Evolutionary conservation across 768 basidiomycete species (phyloP), one percentile per base, ranked within the genome.

Genomic region (Strobilomyces dryophilus): DNA sequence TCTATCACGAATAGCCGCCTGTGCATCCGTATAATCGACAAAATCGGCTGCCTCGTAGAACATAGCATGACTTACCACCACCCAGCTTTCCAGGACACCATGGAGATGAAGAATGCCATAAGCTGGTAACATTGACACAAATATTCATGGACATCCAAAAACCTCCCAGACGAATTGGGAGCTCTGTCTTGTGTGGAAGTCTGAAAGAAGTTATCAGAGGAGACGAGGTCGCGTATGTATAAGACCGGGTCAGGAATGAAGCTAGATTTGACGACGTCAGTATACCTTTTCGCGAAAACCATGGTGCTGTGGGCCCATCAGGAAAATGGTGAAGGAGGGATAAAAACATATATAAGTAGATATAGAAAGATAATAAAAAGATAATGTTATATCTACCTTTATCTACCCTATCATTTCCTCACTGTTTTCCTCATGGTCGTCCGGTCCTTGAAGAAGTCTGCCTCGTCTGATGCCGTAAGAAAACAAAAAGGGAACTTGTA

Each of bases 131-230:
- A 46, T 88, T 81, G 42, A 77, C 66, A 4, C 79, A 73, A 2
- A 77, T 49, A 49, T 85, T 81, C 63, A 79, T 79, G 5, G 81
- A 80, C 27, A 79, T 73, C 84, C 84, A 89, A 73, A 87, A 87
- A 59, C 76, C 80, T 1, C 83, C 84, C 10, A 88, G 72, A n/a
- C 86, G 78, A 4, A 63, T 47, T 9, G 61, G 60, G 18, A 85
- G 72, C 61, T 82, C 81, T 21, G 67, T 72, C 62, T 82, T 11
- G 79, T 83, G 61, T 84, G 85, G 49, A 79, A 86, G 35, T 60
- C 59, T 54, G n/a, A 8, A 15, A 15, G 1, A 37, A 14, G 17
- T 49, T n/a, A 8, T 53, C 26, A 49, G 26, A n/a, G 20, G 15
- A 8, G 36, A 20, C 0, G 21, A 24, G 1, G 17, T 24, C n/a